These are phyloP conservation scores for Aspergillus sclerotialis DNA, from an alignment of 2,329 filamentous ascomycete species.

Conservation along the genomic window DNA sequence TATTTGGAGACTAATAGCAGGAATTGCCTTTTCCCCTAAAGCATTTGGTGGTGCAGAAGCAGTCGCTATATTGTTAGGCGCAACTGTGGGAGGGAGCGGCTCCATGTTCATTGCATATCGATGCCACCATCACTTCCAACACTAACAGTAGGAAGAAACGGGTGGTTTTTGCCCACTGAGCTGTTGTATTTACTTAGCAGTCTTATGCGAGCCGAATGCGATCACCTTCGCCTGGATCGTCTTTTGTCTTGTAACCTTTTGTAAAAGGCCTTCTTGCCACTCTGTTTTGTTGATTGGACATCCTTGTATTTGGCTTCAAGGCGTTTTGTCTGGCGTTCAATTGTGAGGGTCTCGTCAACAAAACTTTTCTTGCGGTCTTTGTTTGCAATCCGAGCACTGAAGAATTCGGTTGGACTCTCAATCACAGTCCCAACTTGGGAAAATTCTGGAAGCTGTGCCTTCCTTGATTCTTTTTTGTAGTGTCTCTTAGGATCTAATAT, in stretches of 20 bases:
- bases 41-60: no score
- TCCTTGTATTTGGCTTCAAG: conserved; percentile 85
- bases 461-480: conserved; percentile 79
- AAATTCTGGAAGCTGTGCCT: conserved; percentile 67
- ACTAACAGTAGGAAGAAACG: no score
- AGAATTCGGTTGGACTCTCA: conserved; percentile 82
- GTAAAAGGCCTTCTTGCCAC: conserved; percentile 85
- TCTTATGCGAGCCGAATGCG: conserved; percentile 10
- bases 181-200: no score
- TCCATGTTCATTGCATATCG: not conserved
- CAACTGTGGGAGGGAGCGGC: not conserved
- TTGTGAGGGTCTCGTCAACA: conserved; percentile 71
- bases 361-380: conserved; percentile 84
- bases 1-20: conserved; percentile 13
- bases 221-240: conserved; percentile 28
- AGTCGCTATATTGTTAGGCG: not conserved
- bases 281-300: conserved; percentile 74
- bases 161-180: no score
- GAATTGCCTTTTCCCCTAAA: not conserved
- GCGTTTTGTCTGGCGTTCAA: conserved; percentile 58
- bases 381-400: conserved; percentile 70
- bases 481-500: conserved; percentile 83
- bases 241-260: conserved; percentile 64
- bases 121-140: no score
- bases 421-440: conserved; percentile 85